These are phyloP conservation scores for Yamadazyma phyllophila DNA, from an alignment of 805 yeast genomes.

Conservation along the genomic window DNA sequence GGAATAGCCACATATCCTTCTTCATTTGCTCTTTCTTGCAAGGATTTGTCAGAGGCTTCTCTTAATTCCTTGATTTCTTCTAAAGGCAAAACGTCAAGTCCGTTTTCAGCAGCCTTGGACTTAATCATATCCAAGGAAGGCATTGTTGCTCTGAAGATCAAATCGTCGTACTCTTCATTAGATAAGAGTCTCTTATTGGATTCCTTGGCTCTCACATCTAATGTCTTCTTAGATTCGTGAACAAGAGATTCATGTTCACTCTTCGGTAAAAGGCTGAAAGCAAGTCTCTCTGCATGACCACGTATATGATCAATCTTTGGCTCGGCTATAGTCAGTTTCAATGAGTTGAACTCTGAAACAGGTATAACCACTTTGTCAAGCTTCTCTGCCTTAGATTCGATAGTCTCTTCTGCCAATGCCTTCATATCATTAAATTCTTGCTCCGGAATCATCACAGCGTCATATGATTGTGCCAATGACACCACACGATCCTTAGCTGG, in stretches of 20 bases:
- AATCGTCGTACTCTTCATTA: conserved; percentile 28
- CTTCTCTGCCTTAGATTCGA: conserved; percentile 22
- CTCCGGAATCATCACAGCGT: conserved; percentile 13
- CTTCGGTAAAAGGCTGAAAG: conserved; percentile 9
- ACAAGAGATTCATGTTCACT: conserved; percentile 10
- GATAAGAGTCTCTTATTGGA: conserved; percentile 12
- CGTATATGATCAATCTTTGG: conserved; percentile 30
- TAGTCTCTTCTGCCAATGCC: conserved; percentile 1
- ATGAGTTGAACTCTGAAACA: conserved; percentile 24
- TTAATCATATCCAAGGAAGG: conserved; percentile 27
- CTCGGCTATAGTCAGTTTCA: conserved; percentile 18
- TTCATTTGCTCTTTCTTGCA: conserved; percentile 18
- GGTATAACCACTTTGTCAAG: conserved; percentile 22
- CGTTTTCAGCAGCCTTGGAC: conserved; percentile 25
- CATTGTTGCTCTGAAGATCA: conserved; percentile 27
- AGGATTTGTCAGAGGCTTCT: conserved; percentile 10
- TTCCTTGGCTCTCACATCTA: conserved; percentile 26
- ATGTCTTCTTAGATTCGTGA: conserved; percentile 14
- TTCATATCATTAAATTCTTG: conserved; percentile 11
- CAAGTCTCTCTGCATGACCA: conserved; percentile 17
- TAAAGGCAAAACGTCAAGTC: conserved; percentile 23
- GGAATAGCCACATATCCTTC: conserved; percentile 17
- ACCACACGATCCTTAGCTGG: conserved; percentile 15
- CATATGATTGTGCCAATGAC: conserved; percentile 15
- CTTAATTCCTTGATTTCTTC: conserved; percentile 23